A percentile compares a stretch with the other conserved stretches of the same genome.
These are phyloP conservation scores for Trametes meyenii DNA, from an alignment of 768 basidiomycete species.

Conservation along the genomic window DNA sequence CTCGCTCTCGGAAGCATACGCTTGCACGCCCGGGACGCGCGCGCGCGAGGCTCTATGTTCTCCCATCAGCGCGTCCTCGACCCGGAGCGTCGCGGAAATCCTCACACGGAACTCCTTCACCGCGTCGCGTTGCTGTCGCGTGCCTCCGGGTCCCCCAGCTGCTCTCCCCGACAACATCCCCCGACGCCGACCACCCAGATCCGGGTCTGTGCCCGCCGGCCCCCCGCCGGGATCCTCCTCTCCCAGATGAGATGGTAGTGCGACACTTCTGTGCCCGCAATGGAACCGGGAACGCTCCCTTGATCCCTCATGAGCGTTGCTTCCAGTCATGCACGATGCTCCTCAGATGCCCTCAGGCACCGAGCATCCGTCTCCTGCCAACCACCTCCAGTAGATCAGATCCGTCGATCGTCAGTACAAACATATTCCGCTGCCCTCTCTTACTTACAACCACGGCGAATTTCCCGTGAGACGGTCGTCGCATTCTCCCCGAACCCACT, in stretches of 20 bases:
- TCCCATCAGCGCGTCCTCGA: background rate
- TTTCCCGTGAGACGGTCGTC: too few species aligned
- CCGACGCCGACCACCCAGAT: background rate
- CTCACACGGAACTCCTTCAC: constrained; percentile 2
- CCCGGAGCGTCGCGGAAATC: background rate
- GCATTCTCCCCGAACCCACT: too few species aligned
- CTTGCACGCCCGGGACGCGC: too few species aligned
- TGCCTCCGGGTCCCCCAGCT: background rate
- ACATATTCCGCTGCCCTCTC: background rate
- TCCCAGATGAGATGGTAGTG: too few species aligned
- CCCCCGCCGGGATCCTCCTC: too few species aligned
- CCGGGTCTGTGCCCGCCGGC: background rate
- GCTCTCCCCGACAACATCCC: background rate
- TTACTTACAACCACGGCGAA: background rate
- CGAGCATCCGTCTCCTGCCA: background rate
- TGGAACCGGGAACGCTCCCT: too few species aligned
- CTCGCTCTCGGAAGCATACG: too few species aligned
- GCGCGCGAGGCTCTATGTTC: too few species aligned
- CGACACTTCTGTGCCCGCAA: too few species aligned
- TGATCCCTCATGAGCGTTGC: too few species aligned
- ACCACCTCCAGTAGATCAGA: background rate
- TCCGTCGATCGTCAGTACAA: background rate
- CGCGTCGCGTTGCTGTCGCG: background rate
- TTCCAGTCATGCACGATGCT: too few species aligned
- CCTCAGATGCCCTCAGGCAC: background rate